Evolutionary conservation across 2,329 filamentous ascomycete genomes (phyloP).

Genomic region (Pseudocercospora eumusae): DNA sequence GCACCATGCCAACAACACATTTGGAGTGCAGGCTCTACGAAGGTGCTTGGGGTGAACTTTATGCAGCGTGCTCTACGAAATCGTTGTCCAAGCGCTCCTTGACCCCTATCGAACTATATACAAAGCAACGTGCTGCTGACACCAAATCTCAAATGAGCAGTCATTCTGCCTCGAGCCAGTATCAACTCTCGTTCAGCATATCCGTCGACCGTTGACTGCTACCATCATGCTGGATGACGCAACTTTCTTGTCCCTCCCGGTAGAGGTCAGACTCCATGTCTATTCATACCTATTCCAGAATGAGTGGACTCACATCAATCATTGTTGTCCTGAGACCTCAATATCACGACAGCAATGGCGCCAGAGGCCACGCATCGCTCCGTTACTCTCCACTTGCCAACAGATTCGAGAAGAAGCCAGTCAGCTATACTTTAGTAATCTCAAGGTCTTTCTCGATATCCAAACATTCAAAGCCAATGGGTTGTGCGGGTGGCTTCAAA

Average conservation of each 20-base stretch:
- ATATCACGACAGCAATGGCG: not conserved
- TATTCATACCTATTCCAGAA: conserved; percentile 23
- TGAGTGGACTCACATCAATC: conserved; percentile 20
- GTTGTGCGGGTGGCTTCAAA: conserved; percentile 21
- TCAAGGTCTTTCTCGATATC: conserved; percentile 23
- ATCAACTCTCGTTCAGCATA: not conserved
- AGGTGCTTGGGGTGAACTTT: not conserved
- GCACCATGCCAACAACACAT: not conserved
- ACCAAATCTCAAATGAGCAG: not conserved
- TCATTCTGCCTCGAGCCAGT: not conserved
- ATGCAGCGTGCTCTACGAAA: not conserved
- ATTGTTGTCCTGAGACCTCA: conserved; percentile 7
- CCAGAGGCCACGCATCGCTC: not conserved
- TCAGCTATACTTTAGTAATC: conserved; percentile 24
- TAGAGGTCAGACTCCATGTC: conserved; percentile 24
- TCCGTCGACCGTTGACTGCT: not conserved
- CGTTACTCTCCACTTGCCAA: conserved; percentile 21
- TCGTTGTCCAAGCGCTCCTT: not conserved
- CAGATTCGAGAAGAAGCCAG: conserved; percentile 20
- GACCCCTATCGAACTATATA: not conserved
- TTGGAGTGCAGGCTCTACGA: not conserved
- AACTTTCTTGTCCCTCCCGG: conserved; percentile 22
- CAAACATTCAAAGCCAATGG: not conserved
- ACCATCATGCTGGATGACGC: not conserved
- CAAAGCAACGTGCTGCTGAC: not conserved